Conservation (phyloP, 768 basidiomycete genomes). For the Russula earlei region DNA sequence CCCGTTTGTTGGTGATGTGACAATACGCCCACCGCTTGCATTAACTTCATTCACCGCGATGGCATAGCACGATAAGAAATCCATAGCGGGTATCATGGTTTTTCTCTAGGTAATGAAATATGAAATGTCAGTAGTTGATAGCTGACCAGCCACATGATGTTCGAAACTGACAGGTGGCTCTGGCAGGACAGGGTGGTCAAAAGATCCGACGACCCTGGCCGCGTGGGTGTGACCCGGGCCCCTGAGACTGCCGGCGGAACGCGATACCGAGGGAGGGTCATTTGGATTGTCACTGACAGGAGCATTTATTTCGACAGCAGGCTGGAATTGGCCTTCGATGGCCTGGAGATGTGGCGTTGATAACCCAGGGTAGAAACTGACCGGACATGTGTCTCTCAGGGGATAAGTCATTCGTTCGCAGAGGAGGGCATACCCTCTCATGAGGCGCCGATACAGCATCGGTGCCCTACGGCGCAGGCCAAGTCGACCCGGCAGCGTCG, state of each 20-base stretch:
- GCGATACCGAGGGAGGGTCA: conserved; percentile 9
- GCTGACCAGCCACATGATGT: neutral
- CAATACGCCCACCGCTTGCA: conserved; percentile 85
- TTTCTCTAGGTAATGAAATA: conserved; percentile 42
- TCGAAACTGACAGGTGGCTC: conserved; percentile 62
- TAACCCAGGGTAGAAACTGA: conserved; percentile 45
- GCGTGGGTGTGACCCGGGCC: conserved; percentile 22
- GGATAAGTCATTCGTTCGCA: neutral
- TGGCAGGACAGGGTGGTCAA: conserved; percentile 71
- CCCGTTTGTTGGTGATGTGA: conserved; percentile 91
- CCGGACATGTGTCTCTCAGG: neutral
- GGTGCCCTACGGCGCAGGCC: conserved; percentile 75
- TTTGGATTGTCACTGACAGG: conserved; percentile 20
- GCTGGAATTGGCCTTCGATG: conserved; percentile 27
- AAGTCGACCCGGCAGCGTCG: conserved; percentile 80
- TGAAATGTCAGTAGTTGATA: neutral
- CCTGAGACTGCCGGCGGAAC: neutral
- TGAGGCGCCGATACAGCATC: conserved; percentile 78
- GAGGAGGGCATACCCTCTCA: conserved; percentile 58
- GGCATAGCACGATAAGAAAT: conserved; percentile 89
- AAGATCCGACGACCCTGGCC: conserved; percentile 56
- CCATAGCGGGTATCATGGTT: conserved; percentile 86
- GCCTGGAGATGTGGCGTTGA: conserved; percentile 29
- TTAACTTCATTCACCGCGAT: conserved; percentile 96
- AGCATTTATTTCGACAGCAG: conserved; percentile 19